phyloP scores from a whole-genome alignment of 352 stramenopile genomes.

The Phytophthora rubi region DNA sequence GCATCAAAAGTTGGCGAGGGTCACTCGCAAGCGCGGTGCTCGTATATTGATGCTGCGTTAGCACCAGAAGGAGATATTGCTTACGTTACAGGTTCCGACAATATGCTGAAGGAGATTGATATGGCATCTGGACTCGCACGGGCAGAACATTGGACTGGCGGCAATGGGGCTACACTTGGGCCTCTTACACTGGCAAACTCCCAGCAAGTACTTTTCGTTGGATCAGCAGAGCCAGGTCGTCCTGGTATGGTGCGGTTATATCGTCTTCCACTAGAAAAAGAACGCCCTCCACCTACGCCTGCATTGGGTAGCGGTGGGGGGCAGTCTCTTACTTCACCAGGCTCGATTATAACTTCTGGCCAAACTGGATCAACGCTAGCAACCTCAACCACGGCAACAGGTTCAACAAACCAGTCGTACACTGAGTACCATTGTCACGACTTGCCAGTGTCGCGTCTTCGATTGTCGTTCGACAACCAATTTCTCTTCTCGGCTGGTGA shows the following conservation, averaged over 20 bases:
- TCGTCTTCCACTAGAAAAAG: slow-evolving; percentile 70
- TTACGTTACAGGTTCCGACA: slow-evolving; percentile 92
- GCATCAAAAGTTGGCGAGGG: slow-evolving; percentile 82
- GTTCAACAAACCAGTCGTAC: slow-evolving; percentile 40
- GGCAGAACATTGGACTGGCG: slow-evolving; percentile 64
- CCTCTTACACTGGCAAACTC: slow-evolving; percentile 86
- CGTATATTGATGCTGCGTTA: slow-evolving; percentile 70
- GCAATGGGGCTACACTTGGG: slow-evolving; percentile 49
- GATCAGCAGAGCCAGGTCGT: slow-evolving; percentile 72
- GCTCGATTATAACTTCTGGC: slow-evolving; percentile 19
- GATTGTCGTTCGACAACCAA: slow-evolving; percentile 90
- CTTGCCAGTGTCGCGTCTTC: slow-evolving; percentile 71
- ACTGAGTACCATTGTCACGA: slow-evolving; percentile 85
- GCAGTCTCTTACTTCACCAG: slow-evolving; percentile 21
- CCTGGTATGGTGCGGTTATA: slow-evolving; percentile 81
- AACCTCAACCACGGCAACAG: slow-evolving; percentile 8
- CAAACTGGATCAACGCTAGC: slow-evolving; percentile 26
- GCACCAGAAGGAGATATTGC: slow-evolving; percentile 73
- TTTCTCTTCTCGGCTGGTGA: slow-evolving; percentile 94
- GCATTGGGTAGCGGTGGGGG: slow-evolving; percentile 16
- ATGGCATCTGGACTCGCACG: slow-evolving; percentile 62
- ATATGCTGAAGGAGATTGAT: slow-evolving; percentile 91
- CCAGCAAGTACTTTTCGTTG: slow-evolving; percentile 91
- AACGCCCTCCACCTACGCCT: slow-evolving; percentile 30
- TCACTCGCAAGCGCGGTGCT: slow-evolving; percentile 77